phyloP scores from a whole-genome alignment of 306 rosid species.

The Gleditsia sinensis region DNA sequence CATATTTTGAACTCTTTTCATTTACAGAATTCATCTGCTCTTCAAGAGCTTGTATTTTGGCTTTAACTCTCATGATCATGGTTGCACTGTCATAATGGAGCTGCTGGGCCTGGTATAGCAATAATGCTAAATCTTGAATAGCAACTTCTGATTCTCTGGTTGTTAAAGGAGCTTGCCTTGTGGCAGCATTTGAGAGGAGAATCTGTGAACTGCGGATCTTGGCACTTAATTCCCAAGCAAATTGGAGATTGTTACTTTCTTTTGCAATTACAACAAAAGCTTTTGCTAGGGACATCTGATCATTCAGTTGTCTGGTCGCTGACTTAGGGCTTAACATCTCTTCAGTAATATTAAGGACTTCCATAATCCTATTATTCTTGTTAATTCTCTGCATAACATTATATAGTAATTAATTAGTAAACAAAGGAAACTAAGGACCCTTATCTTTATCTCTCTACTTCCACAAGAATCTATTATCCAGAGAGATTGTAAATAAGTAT shows the following conservation, averaged over 20 bases:
- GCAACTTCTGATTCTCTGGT: conserved; percentile 64
- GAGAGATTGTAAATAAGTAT: neutral
- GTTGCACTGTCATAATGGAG: conserved; percentile 90
- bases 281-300: conserved; percentile 86
- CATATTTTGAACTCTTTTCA: conserved; percentile 87
- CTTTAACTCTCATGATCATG: conserved; percentile 89
- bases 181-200: conserved; percentile 83
- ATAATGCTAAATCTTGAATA: conserved; percentile 72
- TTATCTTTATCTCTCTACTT: neutral
- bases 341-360: conserved; percentile 83
- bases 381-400: conserved; percentile 59
- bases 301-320: conserved; percentile 75
- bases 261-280: conserved; percentile 88
- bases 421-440: neutral
- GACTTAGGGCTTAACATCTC: conserved; percentile 80
- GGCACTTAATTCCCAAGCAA: conserved; percentile 95
- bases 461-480: neutral
- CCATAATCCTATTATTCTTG: conserved; percentile 68
- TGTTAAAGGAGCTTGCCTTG: conserved; percentile 70
- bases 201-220: conserved; percentile 84
- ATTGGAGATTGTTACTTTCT: conserved; percentile 84
- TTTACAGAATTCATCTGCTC: conserved; percentile 76
- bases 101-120: conserved; percentile 85
- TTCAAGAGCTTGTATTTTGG: conserved; percentile 77
- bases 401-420: conserved; percentile 10